A percentile compares a stretch with the other conserved stretches of the same genome.
Conservation (phyloP, 1,284 basidiomycete genomes). For the Ceratobasidium sp. region DNA sequence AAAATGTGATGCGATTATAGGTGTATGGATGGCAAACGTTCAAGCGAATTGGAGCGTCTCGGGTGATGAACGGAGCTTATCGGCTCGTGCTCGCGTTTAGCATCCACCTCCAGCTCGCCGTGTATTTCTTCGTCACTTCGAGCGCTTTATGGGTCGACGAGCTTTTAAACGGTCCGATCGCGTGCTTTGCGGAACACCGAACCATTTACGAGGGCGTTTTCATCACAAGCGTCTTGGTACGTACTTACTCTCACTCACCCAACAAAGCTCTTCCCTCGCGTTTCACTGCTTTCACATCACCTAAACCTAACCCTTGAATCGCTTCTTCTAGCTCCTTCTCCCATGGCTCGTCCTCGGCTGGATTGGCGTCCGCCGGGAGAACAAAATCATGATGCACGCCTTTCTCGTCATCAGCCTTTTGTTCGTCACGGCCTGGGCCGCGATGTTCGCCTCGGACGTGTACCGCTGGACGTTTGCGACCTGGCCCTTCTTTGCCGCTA, state of each 20-base stretch:
- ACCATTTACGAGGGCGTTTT: conserved; percentile 71
- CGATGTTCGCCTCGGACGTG: conserved; percentile 69
- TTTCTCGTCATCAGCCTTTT: conserved; percentile 74
- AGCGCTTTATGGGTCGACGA: conserved; percentile 82
- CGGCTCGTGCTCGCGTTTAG: conserved; percentile 74
- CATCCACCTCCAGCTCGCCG: conserved; percentile 76
- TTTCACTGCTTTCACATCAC: conserved; percentile 21
- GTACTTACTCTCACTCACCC: background rate
- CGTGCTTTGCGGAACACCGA: conserved; percentile 50
- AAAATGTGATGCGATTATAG: conserved; percentile 57
- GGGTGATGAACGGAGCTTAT: conserved; percentile 78
- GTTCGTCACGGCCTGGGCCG: conserved; percentile 73
- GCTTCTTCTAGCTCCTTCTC: conserved; percentile 65
- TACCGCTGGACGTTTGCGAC: conserved; percentile 40
- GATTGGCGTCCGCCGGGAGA: conserved; percentile 77
- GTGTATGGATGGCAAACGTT: conserved; percentile 86
- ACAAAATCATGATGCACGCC: conserved; percentile 68
- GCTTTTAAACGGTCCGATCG: conserved; percentile 74
- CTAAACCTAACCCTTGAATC: background rate
- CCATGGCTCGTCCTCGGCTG: conserved; percentile 82
- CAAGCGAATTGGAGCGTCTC: conserved; percentile 83
- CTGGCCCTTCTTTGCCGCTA: conserved; percentile 72
- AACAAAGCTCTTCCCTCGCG: no score
- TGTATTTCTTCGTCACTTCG: conserved; percentile 80
- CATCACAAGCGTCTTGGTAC: conserved; percentile 62